Evolutionary conservation across 345 rosid species (phyloP), one percentile per base, ranked within the genome.

Genomic region (Hypericum androsaemum): DNA sequence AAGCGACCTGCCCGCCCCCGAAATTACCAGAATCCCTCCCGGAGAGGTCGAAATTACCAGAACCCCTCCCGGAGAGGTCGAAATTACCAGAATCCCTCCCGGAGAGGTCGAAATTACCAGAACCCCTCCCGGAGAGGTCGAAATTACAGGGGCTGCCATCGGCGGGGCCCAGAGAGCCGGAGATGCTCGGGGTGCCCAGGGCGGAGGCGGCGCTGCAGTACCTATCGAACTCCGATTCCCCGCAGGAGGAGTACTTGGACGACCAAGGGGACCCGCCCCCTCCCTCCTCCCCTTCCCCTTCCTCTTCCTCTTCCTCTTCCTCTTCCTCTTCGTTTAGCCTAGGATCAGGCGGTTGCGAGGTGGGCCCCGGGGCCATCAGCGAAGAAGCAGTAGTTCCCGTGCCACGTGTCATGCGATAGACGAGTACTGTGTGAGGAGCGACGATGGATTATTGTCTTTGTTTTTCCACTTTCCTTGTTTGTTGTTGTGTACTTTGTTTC

Each of bases 161-260:
- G 51, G 75, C 72, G 1, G 70, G 59, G 41, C 74, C 79, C 6
- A 66, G 52, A 3, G 84, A 78, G 70, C 92, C 73, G 43, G 81
- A 75, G 62, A 84, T 6, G 58, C 89, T 81, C 0, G 92, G 95
- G 5, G 95, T 88, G 39, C 87, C 95, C 62, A 82, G 58, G 6
- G 70, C 86, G 60, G 95, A 90, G 71, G 82, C 84, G 5, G 92
- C 95, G 57, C 92, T 90, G 61, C 82, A 80, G 43, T 90, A 90
- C 6, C 85, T 74, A 54, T 84, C 95, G 43, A 79, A 75, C 56
- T 87, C 96, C 10, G 92, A 84, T 56, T 84, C 98, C 32, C 84
- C 96, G 13, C 92, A 84, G 0, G 96, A 82, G 12, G 98, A 82
- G 64, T 80, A 79, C 58, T 72, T 82, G 60, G 95, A 78, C n/a